Evolutionary conservation across 2,329 filamentous ascomycete species (phyloP).

Genomic region (Trichoderma aggressivum): DNA sequence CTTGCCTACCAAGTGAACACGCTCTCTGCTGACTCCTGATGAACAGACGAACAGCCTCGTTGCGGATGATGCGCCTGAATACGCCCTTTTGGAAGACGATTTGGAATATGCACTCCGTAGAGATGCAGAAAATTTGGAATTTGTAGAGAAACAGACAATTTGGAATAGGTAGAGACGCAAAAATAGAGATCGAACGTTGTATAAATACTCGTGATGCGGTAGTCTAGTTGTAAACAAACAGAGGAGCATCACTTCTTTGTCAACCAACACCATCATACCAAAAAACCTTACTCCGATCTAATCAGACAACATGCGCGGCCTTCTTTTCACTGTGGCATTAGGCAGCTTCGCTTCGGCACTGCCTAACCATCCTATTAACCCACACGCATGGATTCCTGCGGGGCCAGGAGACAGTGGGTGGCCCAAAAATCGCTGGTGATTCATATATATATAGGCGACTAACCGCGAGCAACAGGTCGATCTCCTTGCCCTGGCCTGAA

Average conservation of each 20-base stretch:
- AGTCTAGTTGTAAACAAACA: background rate
- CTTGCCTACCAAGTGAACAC: background rate
- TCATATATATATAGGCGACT: background rate
- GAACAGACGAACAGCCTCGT: background rate
- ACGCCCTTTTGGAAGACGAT: background rate
- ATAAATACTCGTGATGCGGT: background rate
- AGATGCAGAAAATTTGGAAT: background rate
- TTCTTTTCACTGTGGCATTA: background rate
- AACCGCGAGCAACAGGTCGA: background rate
- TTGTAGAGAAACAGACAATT: background rate
- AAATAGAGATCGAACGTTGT: background rate
- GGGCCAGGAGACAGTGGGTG: background rate
- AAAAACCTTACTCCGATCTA: background rate
- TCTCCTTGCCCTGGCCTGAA: slow-evolving; percentile 48
- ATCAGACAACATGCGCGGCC: background rate
- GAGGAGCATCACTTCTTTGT: background rate
- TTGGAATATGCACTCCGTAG: background rate
- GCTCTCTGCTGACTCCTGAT: background rate
- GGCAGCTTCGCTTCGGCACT: background rate
- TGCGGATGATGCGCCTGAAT: background rate
- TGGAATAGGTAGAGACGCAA: background rate
- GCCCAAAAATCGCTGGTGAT: background rate
- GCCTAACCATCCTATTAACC: background rate
- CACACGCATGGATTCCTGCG: slow-evolving; percentile 1
- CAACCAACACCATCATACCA: background rate